phyloP scores from a whole-genome alignment of 305 asterid genomes.

The Monarda citriodora region DNA sequence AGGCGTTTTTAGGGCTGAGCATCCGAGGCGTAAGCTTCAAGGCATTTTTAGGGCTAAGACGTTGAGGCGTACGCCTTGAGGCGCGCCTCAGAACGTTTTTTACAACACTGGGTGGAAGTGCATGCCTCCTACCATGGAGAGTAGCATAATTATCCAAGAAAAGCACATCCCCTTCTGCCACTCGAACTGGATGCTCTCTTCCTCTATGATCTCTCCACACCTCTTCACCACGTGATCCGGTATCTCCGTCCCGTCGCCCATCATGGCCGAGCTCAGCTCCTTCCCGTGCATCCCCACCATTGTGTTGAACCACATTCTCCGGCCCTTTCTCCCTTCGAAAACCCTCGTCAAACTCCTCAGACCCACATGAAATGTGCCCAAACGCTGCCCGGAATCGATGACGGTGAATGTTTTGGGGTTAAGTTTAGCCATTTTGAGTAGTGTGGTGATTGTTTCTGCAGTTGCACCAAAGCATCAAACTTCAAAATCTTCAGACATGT shows the following conservation, averaged over 20 bases:
- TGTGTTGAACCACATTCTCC: conserved; percentile 91
- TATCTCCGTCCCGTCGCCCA: conserved; percentile 79
- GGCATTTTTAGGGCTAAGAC: too few species aligned
- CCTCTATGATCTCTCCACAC: conserved; percentile 80
- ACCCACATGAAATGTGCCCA: conserved; percentile 56
- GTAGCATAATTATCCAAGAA: conserved; percentile 68
- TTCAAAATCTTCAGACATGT: conserved; percentile 25
- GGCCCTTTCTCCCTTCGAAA: conserved; percentile 74
- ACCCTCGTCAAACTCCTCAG: conserved; percentile 70
- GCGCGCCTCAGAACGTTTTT: too few species aligned
- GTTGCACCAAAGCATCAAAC: conserved; percentile 47
- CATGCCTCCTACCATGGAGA: conserved; percentile 82
- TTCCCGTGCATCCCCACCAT: conserved; percentile 80
- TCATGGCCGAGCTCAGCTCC: conserved; percentile 65
- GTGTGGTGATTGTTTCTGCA: conserved; percentile 69
- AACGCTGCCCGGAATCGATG: conserved; percentile 56
- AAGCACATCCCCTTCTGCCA: conserved; percentile 79
- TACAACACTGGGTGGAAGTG: conserved; percentile 53
- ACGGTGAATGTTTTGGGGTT: conserved; percentile 84
- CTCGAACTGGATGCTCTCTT: conserved; percentile 85
- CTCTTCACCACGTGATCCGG: conserved; percentile 52
- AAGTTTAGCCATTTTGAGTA: conserved; percentile 66
- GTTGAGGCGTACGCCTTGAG: too few species aligned
- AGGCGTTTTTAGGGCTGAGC: too few species aligned
- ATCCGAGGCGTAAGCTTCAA: too few species aligned